Percentiles rank a stretch among this genome's conserved stretches.
phyloP scores from a whole-genome alignment of 2,329 filamentous ascomycete genomes.

The Paracoccidioides brasiliensis region DNA sequence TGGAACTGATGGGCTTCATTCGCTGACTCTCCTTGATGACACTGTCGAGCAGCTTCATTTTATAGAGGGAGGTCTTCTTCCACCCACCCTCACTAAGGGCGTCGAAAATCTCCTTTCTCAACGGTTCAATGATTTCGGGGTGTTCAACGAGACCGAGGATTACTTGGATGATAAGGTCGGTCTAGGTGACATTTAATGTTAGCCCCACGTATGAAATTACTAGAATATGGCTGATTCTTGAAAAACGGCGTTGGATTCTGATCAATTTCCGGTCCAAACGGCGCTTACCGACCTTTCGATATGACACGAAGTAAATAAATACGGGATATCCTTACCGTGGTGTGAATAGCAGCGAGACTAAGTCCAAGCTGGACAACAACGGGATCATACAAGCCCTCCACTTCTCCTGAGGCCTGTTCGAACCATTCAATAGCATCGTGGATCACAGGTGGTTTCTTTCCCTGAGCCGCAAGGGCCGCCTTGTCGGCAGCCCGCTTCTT shows the following conservation, averaged over 20 bases:
- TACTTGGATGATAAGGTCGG: slow-evolving; percentile 31
- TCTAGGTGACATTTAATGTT: slow-evolving; percentile 4
- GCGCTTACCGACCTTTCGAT: neutral
- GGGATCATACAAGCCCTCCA: slow-evolving; percentile 10
- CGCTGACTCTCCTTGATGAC: slow-evolving; percentile 25
- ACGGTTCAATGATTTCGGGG: slow-evolving; percentile 38
- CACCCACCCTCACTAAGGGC: slow-evolving; percentile 23
- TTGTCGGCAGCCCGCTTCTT: slow-evolving; percentile 13
- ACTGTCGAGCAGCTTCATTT: slow-evolving; percentile 25
- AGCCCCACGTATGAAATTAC: neutral
- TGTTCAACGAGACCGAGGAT: slow-evolving; percentile 41
- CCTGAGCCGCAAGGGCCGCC: slow-evolving; percentile 9
- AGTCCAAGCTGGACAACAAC: slow-evolving; percentile 16
- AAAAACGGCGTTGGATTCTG: neutral
- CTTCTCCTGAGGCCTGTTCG: slow-evolving; percentile 10
- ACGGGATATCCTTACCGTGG: slow-evolving; percentile 11
- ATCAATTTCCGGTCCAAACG: neutral
- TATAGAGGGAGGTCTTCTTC: slow-evolving; percentile 21
- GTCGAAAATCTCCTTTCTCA: slow-evolving; percentile 41
- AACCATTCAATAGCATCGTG: slow-evolving; percentile 21
- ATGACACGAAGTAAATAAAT: neutral
- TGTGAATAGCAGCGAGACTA: slow-evolving; percentile 23
- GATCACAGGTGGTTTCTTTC: slow-evolving; percentile 10
- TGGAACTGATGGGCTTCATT: slow-evolving; percentile 15
- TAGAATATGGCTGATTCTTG: neutral